Evolutionary conservation across 106 monocot genomes (phyloP).

Genomic region (Chionographis japonica): DNA sequence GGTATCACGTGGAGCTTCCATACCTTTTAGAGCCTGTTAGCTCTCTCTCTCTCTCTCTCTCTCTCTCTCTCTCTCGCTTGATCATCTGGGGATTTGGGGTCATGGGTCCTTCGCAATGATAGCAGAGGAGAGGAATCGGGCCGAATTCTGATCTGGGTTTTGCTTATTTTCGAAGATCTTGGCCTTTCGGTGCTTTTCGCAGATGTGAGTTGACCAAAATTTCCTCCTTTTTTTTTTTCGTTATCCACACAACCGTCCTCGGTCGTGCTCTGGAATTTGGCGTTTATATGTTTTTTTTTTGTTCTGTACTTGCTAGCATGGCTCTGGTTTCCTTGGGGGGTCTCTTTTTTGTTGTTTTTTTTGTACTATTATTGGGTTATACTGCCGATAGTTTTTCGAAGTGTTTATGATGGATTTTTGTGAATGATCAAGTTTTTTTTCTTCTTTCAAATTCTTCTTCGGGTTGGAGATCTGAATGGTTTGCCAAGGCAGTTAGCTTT

Average conservation of each 20-base stretch:
- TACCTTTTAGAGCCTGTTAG: no score
- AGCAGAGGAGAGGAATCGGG: not conserved
- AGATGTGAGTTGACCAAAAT: conserved; percentile 5
- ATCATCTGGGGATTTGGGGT: not conserved
- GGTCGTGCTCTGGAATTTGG: no score
- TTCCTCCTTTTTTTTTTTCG: not conserved
- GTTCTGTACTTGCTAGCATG: no score
- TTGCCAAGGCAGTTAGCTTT: no score
- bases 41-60: not conserved
- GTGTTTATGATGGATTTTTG: no score
- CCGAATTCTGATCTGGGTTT: not conserved
- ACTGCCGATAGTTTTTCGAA: no score
- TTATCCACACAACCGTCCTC: no score
- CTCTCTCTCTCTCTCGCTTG: not conserved
- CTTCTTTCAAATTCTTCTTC: no score
- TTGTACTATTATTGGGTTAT: not conserved
- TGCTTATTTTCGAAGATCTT: not conserved
- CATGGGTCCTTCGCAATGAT: not conserved
- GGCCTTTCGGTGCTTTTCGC: not conserved
- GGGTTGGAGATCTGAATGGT: no score
- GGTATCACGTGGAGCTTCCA: conserved; percentile 6
- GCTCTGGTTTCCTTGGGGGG: no score
- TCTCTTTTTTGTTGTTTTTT: not conserved
- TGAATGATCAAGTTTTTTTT: no score
- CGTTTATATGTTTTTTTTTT: no score